phyloP scores from a whole-genome alignment of 225 moss, liverwort and hornwort genomes.

The Physcomitrium patens region DNA sequence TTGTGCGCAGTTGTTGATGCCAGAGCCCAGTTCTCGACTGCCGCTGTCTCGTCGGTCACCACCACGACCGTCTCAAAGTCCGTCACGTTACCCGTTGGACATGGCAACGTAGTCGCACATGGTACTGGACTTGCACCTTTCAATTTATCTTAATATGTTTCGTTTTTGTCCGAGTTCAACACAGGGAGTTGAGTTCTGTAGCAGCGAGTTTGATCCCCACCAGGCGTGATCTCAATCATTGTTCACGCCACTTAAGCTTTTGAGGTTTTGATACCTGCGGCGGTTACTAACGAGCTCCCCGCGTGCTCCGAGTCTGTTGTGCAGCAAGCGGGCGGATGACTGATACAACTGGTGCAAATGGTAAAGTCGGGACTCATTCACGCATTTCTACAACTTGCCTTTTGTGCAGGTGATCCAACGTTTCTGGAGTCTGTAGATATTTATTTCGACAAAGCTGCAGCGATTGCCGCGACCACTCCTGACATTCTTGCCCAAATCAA shows the following conservation, averaged over 20 bases:
- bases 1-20: slow-evolving; percentile 37
- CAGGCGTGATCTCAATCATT: neutral
- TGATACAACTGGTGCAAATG: slow-evolving; percentile 18
- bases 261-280: neutral
- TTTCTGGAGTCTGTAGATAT: slow-evolving; percentile 88
- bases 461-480: slow-evolving; percentile 66
- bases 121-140: slow-evolving; percentile 35
- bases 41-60: slow-evolving; percentile 33
- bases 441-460: slow-evolving; percentile 82
- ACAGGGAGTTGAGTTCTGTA: neutral
- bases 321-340: slow-evolving; percentile 29
- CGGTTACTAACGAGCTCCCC: slow-evolving; percentile 14
- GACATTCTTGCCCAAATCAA: slow-evolving; percentile 91
- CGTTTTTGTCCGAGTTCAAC: neutral
- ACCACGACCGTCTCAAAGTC: slow-evolving; percentile 46
- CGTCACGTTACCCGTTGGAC: slow-evolving; percentile 45
- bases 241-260: neutral
- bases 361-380: slow-evolving; percentile 18
- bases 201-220: neutral
- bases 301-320: slow-evolving; percentile 20
- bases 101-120: slow-evolving; percentile 44
- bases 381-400: neutral
- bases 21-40: slow-evolving; percentile 41
- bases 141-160: neutral
- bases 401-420: slow-evolving; percentile 73